These are phyloP conservation scores for Dichotomocladium elegans DNA, from an alignment of 371 early-diverging fungal genomes.

Conservation along the genomic window DNA sequence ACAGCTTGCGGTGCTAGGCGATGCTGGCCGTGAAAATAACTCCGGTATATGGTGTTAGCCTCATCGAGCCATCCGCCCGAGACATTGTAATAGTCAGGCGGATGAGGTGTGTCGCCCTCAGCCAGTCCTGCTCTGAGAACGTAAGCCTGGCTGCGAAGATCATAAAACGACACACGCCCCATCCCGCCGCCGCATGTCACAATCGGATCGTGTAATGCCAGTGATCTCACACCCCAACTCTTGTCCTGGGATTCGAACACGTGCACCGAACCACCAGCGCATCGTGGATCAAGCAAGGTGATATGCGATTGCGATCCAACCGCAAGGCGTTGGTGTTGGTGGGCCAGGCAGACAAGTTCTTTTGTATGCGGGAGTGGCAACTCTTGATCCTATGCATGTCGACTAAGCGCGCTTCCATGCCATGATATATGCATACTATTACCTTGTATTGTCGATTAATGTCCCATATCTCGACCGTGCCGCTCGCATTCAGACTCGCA, in stretches of 20 bases:
- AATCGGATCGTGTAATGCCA: constrained; percentile 46
- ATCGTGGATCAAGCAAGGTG: constrained; percentile 58
- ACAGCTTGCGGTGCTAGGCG: constrained; percentile 47
- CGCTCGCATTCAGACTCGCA: constrained; percentile 20
- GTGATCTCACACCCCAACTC: constrained; percentile 66
- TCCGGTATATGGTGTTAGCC: neutral
- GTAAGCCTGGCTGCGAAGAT: constrained; percentile 43
- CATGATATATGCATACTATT: too few relatives aligned
- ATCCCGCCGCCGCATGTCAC: constrained; percentile 56
- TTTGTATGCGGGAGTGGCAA: constrained; percentile 32
- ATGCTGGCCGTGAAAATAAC: constrained; percentile 21
- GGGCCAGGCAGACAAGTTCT: constrained; percentile 57
- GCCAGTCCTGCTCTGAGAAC: too few relatives aligned
- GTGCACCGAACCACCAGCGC: constrained; percentile 23
- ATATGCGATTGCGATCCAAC: constrained; percentile 63
- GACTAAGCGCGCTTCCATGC: neutral
- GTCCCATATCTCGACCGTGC: constrained; percentile 49
- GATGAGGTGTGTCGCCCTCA: too few relatives aligned
- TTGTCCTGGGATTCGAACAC: constrained; percentile 54
- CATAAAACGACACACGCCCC: constrained; percentile 45
- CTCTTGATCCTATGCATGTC: neutral
- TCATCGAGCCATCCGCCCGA: constrained; percentile 47
- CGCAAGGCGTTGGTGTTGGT: constrained; percentile 32
- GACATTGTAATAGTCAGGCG: neutral
- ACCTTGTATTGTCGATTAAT: constrained; percentile 4